Conservation (phyloP, 169 alveolate species). For the Plasmodium billcollinsi region DNA sequence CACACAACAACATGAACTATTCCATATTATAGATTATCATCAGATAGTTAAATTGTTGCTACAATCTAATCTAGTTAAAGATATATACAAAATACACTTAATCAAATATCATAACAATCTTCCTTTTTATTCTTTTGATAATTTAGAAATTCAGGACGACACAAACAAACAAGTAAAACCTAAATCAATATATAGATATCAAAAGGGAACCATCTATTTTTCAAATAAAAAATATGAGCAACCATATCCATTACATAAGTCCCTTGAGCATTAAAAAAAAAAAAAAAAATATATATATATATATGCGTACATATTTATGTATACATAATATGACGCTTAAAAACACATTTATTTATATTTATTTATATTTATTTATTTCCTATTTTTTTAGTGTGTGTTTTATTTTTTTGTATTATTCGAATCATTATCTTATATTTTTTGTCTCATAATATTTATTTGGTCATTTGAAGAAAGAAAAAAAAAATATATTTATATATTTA, state of each 20-base stretch:
- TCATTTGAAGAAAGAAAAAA: neutral
- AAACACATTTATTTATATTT: too few relatives aligned
- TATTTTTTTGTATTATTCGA: too few relatives aligned
- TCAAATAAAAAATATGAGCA: constrained; percentile 50
- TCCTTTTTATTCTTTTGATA: constrained; percentile 66
- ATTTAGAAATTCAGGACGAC: constrained; percentile 23
- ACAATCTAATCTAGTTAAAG: constrained; percentile 23
- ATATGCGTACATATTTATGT: too few relatives aligned
- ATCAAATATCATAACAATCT: constrained; percentile 55
- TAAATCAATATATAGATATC: constrained; percentile 14
- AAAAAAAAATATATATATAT: neutral
- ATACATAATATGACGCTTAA: too few relatives aligned
- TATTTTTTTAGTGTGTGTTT: too few relatives aligned
- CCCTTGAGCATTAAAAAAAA: constrained; percentile 19
- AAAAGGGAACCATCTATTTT: constrained; percentile 61
- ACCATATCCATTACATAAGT: constrained; percentile 43
- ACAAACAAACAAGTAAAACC: constrained; percentile 15
- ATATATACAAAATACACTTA: constrained; percentile 33
- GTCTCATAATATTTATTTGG: too few relatives aligned
- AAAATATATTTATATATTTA: too few relatives aligned
- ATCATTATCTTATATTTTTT: too few relatives aligned
- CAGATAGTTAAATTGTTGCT: constrained; percentile 58
- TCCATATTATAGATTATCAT: constrained; percentile 80
- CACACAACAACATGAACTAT: constrained; percentile 75
- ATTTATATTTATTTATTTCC: too few relatives aligned